These are phyloP conservation scores for Leccinum fuscescens DNA, from an alignment of 1,284 basidiomycete genomes.

Conservation along the genomic window DNA sequence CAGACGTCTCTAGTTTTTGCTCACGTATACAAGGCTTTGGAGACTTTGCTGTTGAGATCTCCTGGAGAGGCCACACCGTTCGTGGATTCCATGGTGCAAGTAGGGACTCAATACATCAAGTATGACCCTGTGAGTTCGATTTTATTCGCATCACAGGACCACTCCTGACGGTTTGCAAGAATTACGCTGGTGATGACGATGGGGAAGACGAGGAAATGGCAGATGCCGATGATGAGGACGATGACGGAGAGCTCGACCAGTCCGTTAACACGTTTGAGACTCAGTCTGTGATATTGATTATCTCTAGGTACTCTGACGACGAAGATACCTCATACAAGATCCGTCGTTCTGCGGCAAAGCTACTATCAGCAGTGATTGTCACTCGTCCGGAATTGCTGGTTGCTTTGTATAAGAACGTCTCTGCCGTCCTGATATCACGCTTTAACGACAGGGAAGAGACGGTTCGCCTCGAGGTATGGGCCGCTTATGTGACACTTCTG, in stretches of 20 bases:
- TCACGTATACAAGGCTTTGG: slow-evolving; percentile 56
- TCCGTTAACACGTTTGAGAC: slow-evolving; percentile 23
- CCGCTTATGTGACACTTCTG: slow-evolving; percentile 79
- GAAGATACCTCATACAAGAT: slow-evolving; percentile 99
- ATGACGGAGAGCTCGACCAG: slow-evolving; percentile 79
- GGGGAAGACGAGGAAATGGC: slow-evolving; percentile 83
- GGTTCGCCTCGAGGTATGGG: slow-evolving; percentile 91
- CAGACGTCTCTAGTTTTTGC: background rate
- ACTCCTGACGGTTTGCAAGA: slow-evolving; percentile 46
- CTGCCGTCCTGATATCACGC: slow-evolving; percentile 84
- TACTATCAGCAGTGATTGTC: slow-evolving; percentile 80
- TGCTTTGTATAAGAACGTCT: slow-evolving; percentile 79
- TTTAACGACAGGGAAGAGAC: slow-evolving; percentile 96
- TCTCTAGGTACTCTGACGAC: slow-evolving; percentile 86
- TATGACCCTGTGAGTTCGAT: slow-evolving; percentile 80
- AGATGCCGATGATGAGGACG: slow-evolving; percentile 77
- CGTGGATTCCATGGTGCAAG: slow-evolving; percentile 65
- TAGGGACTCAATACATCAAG: slow-evolving; percentile 79
- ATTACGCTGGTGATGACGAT: slow-evolving; percentile 79
- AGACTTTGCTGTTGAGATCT: slow-evolving; percentile 80
- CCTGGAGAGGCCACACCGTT: slow-evolving; percentile 79
- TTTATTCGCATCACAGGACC: background rate
- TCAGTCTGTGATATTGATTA: slow-evolving; percentile 5
- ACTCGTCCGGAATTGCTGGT: slow-evolving; percentile 86
- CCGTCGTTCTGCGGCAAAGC: slow-evolving; percentile 88